Percentiles rank a stretch among this genome's conserved stretches.
Evolutionary conservation across 208 protist genomes (phyloP).

Genomic region (Acanthamoeba royreba): DNA sequence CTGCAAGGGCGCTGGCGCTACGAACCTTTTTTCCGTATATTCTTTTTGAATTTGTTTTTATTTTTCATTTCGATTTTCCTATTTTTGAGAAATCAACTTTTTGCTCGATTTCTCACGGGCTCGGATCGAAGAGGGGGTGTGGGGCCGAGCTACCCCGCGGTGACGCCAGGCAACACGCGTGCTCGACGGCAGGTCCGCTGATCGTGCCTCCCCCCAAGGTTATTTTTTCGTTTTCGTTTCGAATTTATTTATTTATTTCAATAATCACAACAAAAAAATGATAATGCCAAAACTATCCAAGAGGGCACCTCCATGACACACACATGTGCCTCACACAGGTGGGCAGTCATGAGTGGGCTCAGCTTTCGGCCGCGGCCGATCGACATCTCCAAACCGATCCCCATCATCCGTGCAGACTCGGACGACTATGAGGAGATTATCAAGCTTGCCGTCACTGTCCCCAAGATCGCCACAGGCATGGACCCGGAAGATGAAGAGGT

Average conservation of each 20-base stretch:
- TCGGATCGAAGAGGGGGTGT: too few species aligned
- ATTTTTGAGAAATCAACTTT: too few species aligned
- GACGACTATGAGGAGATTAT: slow-evolving; percentile 2
- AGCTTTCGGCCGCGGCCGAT: slow-evolving; percentile 18
- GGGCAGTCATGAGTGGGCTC: slow-evolving; percentile 1
- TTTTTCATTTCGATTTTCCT: too few species aligned
- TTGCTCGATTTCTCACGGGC: too few species aligned
- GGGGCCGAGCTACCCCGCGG: too few species aligned
- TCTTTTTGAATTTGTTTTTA: too few species aligned
- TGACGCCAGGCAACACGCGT: too few species aligned
- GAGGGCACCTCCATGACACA: neutral
- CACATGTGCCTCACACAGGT: too few species aligned
- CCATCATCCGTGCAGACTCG: neutral
- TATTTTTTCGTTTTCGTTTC: neutral
- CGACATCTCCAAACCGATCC: neutral
- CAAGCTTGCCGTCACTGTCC: neutral
- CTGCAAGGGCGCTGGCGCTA: too few species aligned
- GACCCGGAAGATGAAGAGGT: slow-evolving; percentile 27
- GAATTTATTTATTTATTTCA: neutral
- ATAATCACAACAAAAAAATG: neutral
- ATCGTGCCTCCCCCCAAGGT: too few species aligned
- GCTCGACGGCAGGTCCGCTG: too few species aligned
- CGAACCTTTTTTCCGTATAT: too few species aligned
- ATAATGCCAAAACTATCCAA: neutral
- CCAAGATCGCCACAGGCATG: neutral